Evolutionary conservation across 2,329 filamentous ascomycete species (phyloP).

Genomic region (Fusarium haematococcum): DNA sequence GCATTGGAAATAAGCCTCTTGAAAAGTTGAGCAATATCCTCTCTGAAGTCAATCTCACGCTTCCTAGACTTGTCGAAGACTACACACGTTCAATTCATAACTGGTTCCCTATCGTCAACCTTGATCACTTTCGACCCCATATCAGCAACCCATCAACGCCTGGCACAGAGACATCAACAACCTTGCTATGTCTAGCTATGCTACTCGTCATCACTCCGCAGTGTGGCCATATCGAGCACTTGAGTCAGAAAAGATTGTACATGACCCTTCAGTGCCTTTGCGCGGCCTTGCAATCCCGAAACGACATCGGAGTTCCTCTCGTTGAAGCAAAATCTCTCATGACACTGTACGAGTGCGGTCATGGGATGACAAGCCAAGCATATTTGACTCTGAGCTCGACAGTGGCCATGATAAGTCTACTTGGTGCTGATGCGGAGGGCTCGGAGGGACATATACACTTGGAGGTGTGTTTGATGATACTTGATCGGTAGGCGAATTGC

Average conservation of each 20-base stretch:
- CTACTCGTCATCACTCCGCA: background rate
- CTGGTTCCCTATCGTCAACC: background rate
- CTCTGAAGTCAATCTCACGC: background rate
- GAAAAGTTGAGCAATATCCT: background rate
- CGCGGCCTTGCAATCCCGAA: background rate
- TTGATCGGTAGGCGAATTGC: background rate
- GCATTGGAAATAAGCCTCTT: background rate
- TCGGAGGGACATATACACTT: background rate
- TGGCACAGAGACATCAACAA: background rate
- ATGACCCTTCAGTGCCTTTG: background rate
- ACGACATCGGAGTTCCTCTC: background rate
- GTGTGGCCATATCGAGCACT: background rate
- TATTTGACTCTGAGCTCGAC: background rate
- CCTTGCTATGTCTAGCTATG: background rate
- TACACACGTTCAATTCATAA: background rate
- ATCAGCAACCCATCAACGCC: too few species aligned
- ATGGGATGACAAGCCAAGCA: background rate
- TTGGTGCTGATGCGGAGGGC: background rate
- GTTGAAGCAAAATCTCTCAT: background rate
- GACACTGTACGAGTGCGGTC: constrained; percentile 1
- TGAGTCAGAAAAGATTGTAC: background rate
- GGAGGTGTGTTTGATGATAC: background rate
- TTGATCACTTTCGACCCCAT: background rate
- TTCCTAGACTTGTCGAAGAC: background rate
- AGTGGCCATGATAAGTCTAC: background rate